A percentile compares a stretch with the other conserved stretches of the same genome.
These are phyloP conservation scores for Dipteronia sinensis DNA, from an alignment of 345 rosid species.

Conservation along the genomic window DNA sequence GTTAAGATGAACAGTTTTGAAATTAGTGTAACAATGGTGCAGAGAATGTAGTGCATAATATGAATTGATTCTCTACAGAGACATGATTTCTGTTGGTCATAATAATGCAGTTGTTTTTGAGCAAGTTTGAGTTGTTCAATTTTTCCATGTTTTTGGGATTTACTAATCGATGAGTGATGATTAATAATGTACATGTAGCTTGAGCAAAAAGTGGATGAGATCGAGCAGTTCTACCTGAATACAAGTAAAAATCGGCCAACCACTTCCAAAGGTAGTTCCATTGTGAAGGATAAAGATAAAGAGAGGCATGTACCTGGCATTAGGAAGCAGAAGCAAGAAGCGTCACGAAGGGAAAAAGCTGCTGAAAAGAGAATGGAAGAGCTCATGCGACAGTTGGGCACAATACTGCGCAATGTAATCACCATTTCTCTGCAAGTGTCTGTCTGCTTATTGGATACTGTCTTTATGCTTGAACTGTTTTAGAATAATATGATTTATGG, in stretches of 20 bases:
- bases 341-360: conserved; percentile 66
- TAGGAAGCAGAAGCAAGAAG: conserved; percentile 77
- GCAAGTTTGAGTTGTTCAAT: conserved; percentile 1
- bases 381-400: conserved; percentile 80
- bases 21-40: too few species aligned
- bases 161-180: background rate
- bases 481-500: background rate
- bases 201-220: conserved; percentile 65
- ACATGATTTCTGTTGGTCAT: conserved; percentile 11
- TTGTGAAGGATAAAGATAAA: conserved; percentile 53
- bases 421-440: conserved; percentile 9
- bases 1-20: too few species aligned
- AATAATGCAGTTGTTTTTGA: background rate
- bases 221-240: conserved; percentile 62
- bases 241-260: conserved; percentile 38
- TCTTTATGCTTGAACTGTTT: background rate
- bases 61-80: background rate
- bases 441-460: background rate
- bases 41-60: background rate
- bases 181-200: conserved; percentile 45
- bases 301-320: conserved; percentile 55
- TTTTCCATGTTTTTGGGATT: background rate
- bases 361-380: conserved; percentile 94
- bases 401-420: conserved; percentile 61
- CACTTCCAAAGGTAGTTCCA: conserved; percentile 48